phyloP scores from a whole-genome alignment of 306 rosid species.

The Trifolium pratense region DNA sequence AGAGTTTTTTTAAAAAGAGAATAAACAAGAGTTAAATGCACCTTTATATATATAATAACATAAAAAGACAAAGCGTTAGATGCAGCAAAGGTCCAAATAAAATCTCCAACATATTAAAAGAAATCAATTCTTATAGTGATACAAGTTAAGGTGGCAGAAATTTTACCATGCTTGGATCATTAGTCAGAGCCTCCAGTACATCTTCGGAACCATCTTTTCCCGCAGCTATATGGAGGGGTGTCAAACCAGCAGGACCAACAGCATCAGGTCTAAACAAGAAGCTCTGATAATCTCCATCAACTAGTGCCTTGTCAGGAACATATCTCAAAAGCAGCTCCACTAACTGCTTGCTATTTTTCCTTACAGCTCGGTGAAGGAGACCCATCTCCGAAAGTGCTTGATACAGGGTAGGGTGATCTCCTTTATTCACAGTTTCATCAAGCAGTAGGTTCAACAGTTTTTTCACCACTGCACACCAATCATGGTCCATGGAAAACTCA shows the following conservation, averaged over 20 bases:
- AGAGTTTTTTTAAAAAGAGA: not conserved
- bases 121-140: slow-evolving; percentile 11
- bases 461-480: slow-evolving; percentile 85
- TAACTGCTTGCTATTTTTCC: slow-evolving; percentile 70
- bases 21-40: slow-evolving; percentile 35
- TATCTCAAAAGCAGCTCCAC: slow-evolving; percentile 81
- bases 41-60: not conserved
- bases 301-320: slow-evolving; percentile 50
- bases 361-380: slow-evolving; percentile 89
- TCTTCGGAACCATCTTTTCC: slow-evolving; percentile 80
- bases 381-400: slow-evolving; percentile 72
- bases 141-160: slow-evolving; percentile 37
- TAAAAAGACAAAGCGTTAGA: not conserved
- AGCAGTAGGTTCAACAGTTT: slow-evolving; percentile 71
- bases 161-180: slow-evolving; percentile 83
- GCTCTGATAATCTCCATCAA: slow-evolving; percentile 44
- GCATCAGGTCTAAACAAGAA: slow-evolving; percentile 83
- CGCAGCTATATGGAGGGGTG: slow-evolving; percentile 94
- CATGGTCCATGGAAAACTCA: slow-evolving; percentile 92
- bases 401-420: slow-evolving; percentile 60
- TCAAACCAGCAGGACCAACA: slow-evolving; percentile 78
- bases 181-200: slow-evolving; percentile 79
- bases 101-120: not conserved
- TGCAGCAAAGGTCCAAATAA: slow-evolving; percentile 18
- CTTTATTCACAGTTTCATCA: slow-evolving; percentile 67